A percentile compares a stretch with the other conserved stretches of the same genome.
Evolutionary conservation across 805 yeast genomes (phyloP).

Genomic region (Ogataea neopini): DNA sequence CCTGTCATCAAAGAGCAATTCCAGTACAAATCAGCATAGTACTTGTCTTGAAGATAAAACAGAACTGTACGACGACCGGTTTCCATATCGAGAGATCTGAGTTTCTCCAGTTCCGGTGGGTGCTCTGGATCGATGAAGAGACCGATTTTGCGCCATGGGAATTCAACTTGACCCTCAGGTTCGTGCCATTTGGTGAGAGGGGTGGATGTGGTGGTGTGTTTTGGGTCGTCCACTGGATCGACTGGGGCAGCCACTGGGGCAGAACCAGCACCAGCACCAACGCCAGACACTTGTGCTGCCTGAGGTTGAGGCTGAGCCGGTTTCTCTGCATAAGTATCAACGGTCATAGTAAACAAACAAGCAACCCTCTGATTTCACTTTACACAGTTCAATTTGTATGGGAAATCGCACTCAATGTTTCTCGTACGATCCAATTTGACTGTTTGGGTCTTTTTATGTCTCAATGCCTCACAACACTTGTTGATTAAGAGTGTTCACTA

Average conservation of each 20-base stretch:
- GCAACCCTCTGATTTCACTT: neutral
- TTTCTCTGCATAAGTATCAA: neutral
- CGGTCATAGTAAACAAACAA: conserved; percentile 3
- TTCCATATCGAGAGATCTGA: conserved; percentile 20
- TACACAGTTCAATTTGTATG: neutral
- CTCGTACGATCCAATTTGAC: neutral
- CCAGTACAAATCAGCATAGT: conserved; percentile 72
- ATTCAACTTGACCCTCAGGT: conserved; percentile 22
- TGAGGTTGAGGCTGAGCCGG: too few relatives aligned
- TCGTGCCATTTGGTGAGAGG: conserved; percentile 11
- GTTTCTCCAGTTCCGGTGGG: conserved; percentile 23
- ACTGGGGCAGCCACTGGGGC: neutral
- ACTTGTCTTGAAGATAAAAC: conserved; percentile 64
- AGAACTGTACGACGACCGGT: conserved; percentile 41
- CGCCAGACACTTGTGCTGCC: too few relatives aligned
- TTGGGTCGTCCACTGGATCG: neutral
- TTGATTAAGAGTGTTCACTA: neutral
- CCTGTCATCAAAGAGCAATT: conserved; percentile 65
- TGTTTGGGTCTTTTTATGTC: neutral
- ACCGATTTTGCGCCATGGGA: conserved; percentile 40
- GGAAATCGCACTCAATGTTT: neutral
- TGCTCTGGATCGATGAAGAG: conserved; percentile 31
- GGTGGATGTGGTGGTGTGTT: conserved; percentile 1
- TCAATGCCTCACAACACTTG: conserved; percentile 3
- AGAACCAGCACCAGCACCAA: neutral